Base-by-base conservation (phyloP, 2,329 filamentous ascomycete genomes). In the Waltergamsia citrina region DNA sequence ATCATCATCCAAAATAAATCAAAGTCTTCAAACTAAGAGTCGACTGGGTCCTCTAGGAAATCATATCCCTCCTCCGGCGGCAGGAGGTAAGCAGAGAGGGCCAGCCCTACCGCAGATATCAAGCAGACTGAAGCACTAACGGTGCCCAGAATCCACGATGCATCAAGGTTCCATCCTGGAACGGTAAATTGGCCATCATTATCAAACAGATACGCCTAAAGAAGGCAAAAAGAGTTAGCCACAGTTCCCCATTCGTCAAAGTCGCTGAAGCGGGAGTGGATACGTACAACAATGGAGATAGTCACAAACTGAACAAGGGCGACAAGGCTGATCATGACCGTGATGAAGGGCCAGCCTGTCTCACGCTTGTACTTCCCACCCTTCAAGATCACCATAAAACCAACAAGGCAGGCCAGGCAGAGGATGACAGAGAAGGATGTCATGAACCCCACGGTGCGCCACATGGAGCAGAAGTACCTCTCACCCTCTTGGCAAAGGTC, bases 1-100 rank as follows among this genome's bases (percentile, higher is more conserved):
- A 7, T n/a, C n/a, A 30, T 12, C 6, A 14, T 30, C 28, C 17
- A 14, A 30, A 30, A 38, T 25, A 26, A 12, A 19, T 17, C 22
- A 22, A 18, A 16, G 9, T n/a, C n/a, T n/a, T 32, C 14, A 10
- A 24, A 12, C 10, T 36, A 31, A 6, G 24, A 27, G 14, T 26
- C 28, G 15, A 36, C 8, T 2, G 34, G 34, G 9, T 36, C 34
- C 10, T 36, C 34, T 6, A 36, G 19, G 29, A 85, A 72, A 53
- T 94, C 85, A 60, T 94, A 95, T 36, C 85, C 88, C 48, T 83
- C 85, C 53, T 95, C 88, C 1, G 77, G 71, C 1, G 85, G 81
- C 28, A 94, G 63, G 16, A 82, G 57, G 38, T 78, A 74, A 5
- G 80, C 81, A 2, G 84, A 82, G 9, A 76, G 59, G 1, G 71